phyloP scores from a whole-genome alignment of 192 early-diverging fungal species.

The Coemansia aciculifera region DNA sequence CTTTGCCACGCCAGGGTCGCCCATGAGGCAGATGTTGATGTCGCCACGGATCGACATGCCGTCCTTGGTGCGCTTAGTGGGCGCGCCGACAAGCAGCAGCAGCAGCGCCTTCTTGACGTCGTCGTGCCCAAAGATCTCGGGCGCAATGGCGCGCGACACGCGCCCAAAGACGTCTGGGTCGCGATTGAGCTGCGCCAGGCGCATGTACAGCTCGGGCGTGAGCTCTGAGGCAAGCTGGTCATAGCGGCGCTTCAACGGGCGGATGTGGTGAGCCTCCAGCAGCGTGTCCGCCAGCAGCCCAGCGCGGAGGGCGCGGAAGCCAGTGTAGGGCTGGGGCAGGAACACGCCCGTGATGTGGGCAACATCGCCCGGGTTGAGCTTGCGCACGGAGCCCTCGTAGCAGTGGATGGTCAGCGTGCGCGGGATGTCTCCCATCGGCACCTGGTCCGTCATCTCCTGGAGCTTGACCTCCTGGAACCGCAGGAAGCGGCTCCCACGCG shows the following conservation, averaged over 20 bases:
- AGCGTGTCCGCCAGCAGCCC: constrained; percentile 95
- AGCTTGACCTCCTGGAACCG: constrained; percentile 96
- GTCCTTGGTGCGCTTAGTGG: constrained; percentile 79
- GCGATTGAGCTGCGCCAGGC: constrained; percentile 58
- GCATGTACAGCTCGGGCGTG: constrained; percentile 56
- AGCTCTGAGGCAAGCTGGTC: constrained; percentile 67
- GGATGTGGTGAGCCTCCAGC: constrained; percentile 84
- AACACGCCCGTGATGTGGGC: constrained; percentile 84
- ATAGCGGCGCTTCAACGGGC: constrained; percentile 90
- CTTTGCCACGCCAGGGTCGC: constrained; percentile 98
- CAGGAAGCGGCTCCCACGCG: constrained; percentile 87
- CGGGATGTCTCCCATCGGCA: constrained; percentile 98
- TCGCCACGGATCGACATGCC: constrained; percentile 97
- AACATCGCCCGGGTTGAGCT: constrained; percentile 85
- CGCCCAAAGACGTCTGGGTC: constrained; percentile 76
- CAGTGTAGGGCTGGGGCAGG: constrained; percentile 88
- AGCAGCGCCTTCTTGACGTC: constrained; percentile 92
- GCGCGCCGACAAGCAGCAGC: constrained; percentile 78
- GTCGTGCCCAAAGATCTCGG: constrained; percentile 90
- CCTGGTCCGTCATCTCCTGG: constrained; percentile 97
- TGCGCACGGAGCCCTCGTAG: constrained; percentile 74
- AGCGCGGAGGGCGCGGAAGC: constrained; percentile 86
- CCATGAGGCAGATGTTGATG: constrained; percentile 96
- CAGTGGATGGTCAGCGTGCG: constrained; percentile 93
- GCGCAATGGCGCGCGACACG: constrained; percentile 77